Base-by-base conservation (phyloP, 2,329 filamentous ascomycete genomes). In the Arthrobotrys musiformis region DNA sequence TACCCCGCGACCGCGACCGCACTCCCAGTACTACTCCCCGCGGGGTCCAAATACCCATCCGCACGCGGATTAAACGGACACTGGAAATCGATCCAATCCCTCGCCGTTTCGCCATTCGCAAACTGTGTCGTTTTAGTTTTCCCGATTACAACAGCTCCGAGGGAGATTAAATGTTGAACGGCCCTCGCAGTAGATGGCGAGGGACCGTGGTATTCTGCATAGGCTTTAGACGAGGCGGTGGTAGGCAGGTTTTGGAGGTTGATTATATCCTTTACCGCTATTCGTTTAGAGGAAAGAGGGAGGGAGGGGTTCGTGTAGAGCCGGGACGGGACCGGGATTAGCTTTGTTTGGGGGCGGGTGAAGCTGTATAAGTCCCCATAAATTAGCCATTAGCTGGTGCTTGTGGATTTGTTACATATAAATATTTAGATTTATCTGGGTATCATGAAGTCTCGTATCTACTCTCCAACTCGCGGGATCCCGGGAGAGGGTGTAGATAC, bases 211-310 rank as follows among this genome's bases (percentile, higher is more conserved):
- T 91, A 82, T 35, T 86, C 83, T 22, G 86, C 86, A 85, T 87
- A 91, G 1, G 89, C 86, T 33, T 87, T 84, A 67, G 89, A 90
- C 0, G 89, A 90, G 33, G 87, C 84, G 0, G 85, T 85, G 0
- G 88, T 90, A 11, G 85, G 85, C 0, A 90, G 82, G 1, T 90
- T 90, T 22, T 86, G 85, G 42, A 90, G 82, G 78, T 89, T 85
- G 79, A 86, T 89, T 54, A 90, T 88, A 79, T 91, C 90, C 81
- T 91, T 91, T 67, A 91, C 85, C 0, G 86, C 89, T 0, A 91
- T 81, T 17, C 89, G 85, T 2, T 90, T 86, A 17, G 90, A 89
- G 4, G 88, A 87, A 0, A 91, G 84, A 0, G 89, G 89, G 4
- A 44, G 44, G 1, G 58, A 63, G 9, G 42, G 4, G 33, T 80